Evolutionary conservation across 140 eudicot genomes (phyloP), one percentile per base, ranked within the genome.

Genomic region (Erigeron philadelphicus): DNA sequence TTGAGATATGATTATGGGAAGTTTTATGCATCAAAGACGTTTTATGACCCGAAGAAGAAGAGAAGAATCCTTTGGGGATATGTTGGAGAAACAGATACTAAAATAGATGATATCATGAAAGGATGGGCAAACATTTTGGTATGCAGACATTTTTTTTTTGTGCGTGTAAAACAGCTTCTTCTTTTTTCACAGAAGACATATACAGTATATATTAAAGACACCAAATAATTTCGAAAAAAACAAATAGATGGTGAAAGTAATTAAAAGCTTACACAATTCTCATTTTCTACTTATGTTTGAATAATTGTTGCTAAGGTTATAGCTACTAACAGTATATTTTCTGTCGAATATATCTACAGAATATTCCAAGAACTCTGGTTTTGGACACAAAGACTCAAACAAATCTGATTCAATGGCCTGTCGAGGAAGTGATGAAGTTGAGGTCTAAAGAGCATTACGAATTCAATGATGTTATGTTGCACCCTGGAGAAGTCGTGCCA

Each of bases 391-490:
- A 79, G 72, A 79, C 86, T 0, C 81, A 79, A 25, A 66, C 61
- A 46, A 79, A 83, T 71, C 17, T 83, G 63, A 61, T 83, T 15
- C 82, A 83, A 68, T 83, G 87, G 87, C 87, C 87, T 5, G 74
- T 83, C 31, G 78, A 83, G 72, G 87, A 83, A 64, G 71, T 70
- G 7, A 68, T 79, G 40, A 79, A 61, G 2, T 73, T 83, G 59
- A 76, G 84, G 43, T 60, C 66, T 64, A 43, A 44, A 68, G 49
- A 12, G 68, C 38, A 25, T 11, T 18, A 64, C 0, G 75, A 68
- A 45, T 75, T 79, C 38, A 57, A 67, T 6, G 62, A 72, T 3
- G 16, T 79, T n/a, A 41, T 38, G 63, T 44, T 82, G 23, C 44
- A 1, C 25, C 67, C 75, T 7, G 84, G 80, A 54, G 70, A 80